A percentile compares a stretch with the other conserved stretches of the same genome.
These are phyloP conservation scores for Nakazawaea populi DNA, from an alignment of 805 yeast species.

Conservation along the genomic window DNA sequence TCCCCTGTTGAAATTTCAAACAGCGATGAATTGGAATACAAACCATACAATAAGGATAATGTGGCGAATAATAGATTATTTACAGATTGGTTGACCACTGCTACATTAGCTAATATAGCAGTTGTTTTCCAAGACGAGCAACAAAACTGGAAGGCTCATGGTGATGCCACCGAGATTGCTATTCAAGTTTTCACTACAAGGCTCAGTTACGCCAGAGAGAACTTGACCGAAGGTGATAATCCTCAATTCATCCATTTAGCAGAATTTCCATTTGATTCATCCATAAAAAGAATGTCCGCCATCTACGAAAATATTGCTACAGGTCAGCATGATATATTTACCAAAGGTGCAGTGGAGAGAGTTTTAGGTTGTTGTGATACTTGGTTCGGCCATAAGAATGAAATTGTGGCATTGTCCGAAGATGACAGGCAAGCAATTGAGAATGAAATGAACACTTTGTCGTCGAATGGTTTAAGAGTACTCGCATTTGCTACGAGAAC, in stretches of 20 bases:
- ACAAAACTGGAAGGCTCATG: constrained; percentile 70
- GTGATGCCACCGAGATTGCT: constrained; percentile 89
- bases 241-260: constrained; percentile 37
- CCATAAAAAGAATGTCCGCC: constrained; percentile 68
- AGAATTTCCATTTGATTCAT: constrained; percentile 73
- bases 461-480: constrained; percentile 65
- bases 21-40: constrained; percentile 28
- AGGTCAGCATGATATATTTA: constrained; percentile 27
- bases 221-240: constrained; percentile 31
- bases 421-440: constrained; percentile 38
- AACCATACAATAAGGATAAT: constrained; percentile 19
- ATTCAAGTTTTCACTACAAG: constrained; percentile 72
- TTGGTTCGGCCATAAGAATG: constrained; percentile 39
- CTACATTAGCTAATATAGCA: constrained; percentile 80
- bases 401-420: constrained; percentile 29
- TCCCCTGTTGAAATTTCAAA: constrained; percentile 32
- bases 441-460: constrained; percentile 50
- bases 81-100: constrained; percentile 51
- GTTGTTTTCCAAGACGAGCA: constrained; percentile 44
- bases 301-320: constrained; percentile 35
- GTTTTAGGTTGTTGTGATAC: constrained; percentile 47
- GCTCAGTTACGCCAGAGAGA: constrained; percentile 42
- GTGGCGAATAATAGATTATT: constrained; percentile 22
- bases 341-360: constrained; percentile 79
- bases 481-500: constrained; percentile 58